Evolutionary conservation across 2,329 filamentous ascomycete genomes (phyloP).

Genomic region (Phoma sp.): DNA sequence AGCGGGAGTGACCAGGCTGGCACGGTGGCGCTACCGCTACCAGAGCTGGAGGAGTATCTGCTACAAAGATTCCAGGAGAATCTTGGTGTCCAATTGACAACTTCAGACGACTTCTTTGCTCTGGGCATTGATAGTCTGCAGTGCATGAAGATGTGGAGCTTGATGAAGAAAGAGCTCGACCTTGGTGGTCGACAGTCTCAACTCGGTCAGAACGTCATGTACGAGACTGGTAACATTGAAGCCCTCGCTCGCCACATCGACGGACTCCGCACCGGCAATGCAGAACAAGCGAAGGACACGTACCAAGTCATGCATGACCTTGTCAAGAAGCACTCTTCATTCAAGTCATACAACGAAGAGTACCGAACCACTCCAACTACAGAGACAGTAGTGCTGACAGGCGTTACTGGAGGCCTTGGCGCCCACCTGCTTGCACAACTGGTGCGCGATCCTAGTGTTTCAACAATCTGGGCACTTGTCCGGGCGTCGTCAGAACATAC

Average conservation of each 20-base stretch:
- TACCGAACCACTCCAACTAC: neutral
- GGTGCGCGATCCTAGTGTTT: conserved; percentile 33
- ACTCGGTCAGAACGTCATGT: conserved; percentile 64
- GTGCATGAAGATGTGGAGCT: conserved; percentile 61
- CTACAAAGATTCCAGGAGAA: conserved; percentile 26
- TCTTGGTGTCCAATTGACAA: conserved; percentile 27
- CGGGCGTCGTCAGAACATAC: conserved; percentile 51
- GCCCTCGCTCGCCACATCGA: conserved; percentile 56
- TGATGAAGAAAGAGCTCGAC: conserved; percentile 60
- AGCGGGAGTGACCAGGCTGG: conserved; percentile 26
- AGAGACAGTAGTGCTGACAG: conserved; percentile 59
- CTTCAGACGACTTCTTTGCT: conserved; percentile 63
- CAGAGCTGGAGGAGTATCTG: conserved; percentile 43
- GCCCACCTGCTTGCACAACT: conserved; percentile 60
- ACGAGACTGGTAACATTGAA: conserved; percentile 61
- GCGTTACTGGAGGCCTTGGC: conserved; percentile 70
- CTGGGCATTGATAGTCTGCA: conserved; percentile 66
- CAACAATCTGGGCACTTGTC: conserved; percentile 60
- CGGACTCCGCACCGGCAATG: conserved; percentile 50
- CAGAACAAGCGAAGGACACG: conserved; percentile 42
- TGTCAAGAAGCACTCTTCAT: conserved; percentile 54
- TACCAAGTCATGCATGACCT: conserved; percentile 55
- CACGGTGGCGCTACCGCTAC: conserved; percentile 33
- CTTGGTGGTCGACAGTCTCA: conserved; percentile 50
- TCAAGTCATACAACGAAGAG: conserved; percentile 27